Conservation (phyloP, 768 basidiomycete species). For the Fistulinella prunicolor region DNA sequence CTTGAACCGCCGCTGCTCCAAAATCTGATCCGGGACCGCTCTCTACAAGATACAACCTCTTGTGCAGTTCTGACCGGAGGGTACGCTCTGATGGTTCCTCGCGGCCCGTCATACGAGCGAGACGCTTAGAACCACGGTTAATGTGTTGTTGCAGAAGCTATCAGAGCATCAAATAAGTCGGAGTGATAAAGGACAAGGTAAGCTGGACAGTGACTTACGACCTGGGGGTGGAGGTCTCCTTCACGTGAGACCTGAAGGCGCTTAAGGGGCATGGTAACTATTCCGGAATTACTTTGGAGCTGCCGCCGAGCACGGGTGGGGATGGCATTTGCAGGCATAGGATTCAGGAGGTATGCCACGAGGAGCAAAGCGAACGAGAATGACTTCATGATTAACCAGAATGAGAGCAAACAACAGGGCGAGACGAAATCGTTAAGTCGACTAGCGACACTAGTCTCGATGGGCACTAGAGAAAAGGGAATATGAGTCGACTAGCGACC, state of each 20-base stretch:
- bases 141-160: constrained; percentile 69
- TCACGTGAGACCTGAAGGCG: constrained; percentile 30
- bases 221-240: constrained; percentile 38
- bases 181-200: background rate
- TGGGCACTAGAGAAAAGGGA: background rate
- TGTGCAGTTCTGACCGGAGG: constrained; percentile 43
- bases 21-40: constrained; percentile 19
- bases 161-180: background rate
- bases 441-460: constrained; percentile 10
- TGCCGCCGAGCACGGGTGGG: constrained; percentile 17
- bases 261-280: constrained; percentile 43
- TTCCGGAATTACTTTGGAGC: constrained; percentile 19
- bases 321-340: constrained; percentile 33
- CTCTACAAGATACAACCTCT: constrained; percentile 40
- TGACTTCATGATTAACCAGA: constrained; percentile 44
- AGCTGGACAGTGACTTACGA: constrained; percentile 34
- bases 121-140: constrained; percentile 60
- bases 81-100: constrained; percentile 46
- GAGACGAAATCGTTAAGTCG: constrained; percentile 5
- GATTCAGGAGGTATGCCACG: constrained; percentile 48
- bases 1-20: background rate
- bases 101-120: constrained; percentile 67
- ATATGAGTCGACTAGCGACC: constrained; percentile 17
- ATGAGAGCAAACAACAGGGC: background rate
- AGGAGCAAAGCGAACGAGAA: constrained; percentile 51